Evolutionary conservation across 73 alveolate genomes (phyloP).

Genomic region (Symbiodinium natans): DNA sequence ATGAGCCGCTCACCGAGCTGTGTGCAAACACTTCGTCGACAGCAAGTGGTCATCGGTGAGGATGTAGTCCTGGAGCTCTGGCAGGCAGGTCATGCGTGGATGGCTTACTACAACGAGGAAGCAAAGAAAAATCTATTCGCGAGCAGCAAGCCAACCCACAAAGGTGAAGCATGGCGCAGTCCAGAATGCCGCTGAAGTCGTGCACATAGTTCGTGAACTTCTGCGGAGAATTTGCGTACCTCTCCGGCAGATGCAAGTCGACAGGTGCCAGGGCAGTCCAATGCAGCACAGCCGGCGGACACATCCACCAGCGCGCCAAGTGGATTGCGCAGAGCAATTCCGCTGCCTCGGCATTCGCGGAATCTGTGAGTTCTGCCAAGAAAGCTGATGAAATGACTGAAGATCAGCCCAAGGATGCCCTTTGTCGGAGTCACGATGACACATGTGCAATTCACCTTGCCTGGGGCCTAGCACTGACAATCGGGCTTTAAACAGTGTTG

Average conservation of each 20-base stretch:
- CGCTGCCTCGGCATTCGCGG: constrained; percentile 36
- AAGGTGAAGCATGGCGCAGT: not conserved
- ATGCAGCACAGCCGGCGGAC: not conserved
- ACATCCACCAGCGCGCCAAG: constrained; percentile 41
- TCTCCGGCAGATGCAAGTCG: not conserved
- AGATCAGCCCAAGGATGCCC: too few relatives aligned
- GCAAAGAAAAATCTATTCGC: not conserved
- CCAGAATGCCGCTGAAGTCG: constrained; percentile 79
- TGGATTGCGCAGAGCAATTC: constrained; percentile 23
- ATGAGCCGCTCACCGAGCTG: not conserved
- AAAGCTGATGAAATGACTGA: too few relatives aligned
- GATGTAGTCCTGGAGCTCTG: constrained; percentile 17
- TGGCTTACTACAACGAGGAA: not conserved
- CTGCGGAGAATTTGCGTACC: constrained; percentile 47
- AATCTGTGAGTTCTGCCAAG: too few relatives aligned
- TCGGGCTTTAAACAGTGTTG: too few relatives aligned
- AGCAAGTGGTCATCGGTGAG: constrained; percentile 24
- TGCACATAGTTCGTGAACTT: constrained; percentile 66
- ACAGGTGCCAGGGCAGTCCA: not conserved
- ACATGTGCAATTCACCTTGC: too few relatives aligned
- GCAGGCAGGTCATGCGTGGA: not conserved
- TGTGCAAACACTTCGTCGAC: constrained; percentile 7
- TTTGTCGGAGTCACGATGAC: too few relatives aligned
- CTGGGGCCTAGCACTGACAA: too few relatives aligned
- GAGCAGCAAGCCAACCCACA: not conserved